Base-by-base conservation (phyloP, 2,329 filamentous ascomycete genomes). In the Penicillium nordicum region DNA sequence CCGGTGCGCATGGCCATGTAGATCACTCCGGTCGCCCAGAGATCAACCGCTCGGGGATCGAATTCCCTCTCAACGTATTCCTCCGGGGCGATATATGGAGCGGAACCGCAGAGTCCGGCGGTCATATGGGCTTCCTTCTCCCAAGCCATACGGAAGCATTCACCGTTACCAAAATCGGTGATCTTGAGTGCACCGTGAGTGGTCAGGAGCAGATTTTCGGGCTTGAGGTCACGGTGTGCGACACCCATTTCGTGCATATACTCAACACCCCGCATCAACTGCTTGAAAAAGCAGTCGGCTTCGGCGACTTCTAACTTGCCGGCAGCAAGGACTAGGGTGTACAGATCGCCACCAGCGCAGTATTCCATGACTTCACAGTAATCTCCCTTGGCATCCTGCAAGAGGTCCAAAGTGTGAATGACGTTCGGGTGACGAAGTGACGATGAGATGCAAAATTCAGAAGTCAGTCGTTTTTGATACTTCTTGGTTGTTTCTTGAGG, bases 351-450 rank as follows among this genome's bases (percentile, higher is more conserved):
- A 58, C 94, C 94, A 37, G 93, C 92, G 72, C 94, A 99, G 72
- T 94, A 99, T 76, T 99, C 94, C 94, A 99, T 99, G 50, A 99
- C 94, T 74, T 99, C 94, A 75, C 94, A 99, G 75, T 94, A 97
- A 71, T 96, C 92, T 58, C 94, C 94, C 77, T 97, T 97, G 67
- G 93, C 86, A 69, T 99, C 94, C 75, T 97, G 90, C 40, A 99
- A 83, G 11, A 99, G 83, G 71, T 99, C 94, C 51, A 99, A 84
- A 0, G 94, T 99, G 74, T 97, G 94, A 66, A 99, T 99, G 68
- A 99, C 91, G 71, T 99, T 99, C 14, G 94, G 93, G 72, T 99
- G 94, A 61, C 92, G 90, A 59, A 99, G 84, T 10, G 92, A 96
- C 0, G 93, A 97, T 1, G 94, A 97, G 66, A 99, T 97, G 77